Conservation (phyloP, 2,329 filamentous ascomycete genomes). For the Alternaria brassicae region DNA sequence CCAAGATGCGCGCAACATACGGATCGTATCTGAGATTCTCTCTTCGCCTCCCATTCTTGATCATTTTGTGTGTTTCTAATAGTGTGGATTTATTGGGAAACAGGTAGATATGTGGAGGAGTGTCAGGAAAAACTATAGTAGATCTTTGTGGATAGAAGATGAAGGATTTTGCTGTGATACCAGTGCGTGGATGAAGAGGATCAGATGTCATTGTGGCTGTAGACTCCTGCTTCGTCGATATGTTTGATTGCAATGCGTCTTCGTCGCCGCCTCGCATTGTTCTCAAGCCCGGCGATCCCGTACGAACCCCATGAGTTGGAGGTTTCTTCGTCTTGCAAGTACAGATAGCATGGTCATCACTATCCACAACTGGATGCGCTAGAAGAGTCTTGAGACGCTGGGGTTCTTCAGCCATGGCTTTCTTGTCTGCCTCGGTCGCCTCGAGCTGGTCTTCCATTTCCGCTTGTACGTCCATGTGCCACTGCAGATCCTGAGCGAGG, state of each 20-base stretch:
- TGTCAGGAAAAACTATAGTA: not conserved
- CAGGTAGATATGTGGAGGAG: slow-evolving; percentile 17
- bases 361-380: not conserved
- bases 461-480: slow-evolving; percentile 12
- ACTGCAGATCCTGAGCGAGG: slow-evolving; percentile 6
- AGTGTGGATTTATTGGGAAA: slow-evolving; percentile 22
- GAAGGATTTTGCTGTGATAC: not conserved
- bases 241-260: not conserved
- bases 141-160: not conserved
- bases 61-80: slow-evolving; percentile 14
- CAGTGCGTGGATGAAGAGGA: too few species aligned
- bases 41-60: slow-evolving; percentile 2
- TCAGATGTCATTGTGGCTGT: not conserved
- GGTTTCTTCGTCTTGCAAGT: not conserved
- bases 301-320: too few species aligned
- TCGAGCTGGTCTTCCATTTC: slow-evolving; percentile 6
- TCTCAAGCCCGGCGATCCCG: not conserved
- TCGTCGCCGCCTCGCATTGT: not conserved
- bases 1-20: slow-evolving; percentile 6
- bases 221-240: not conserved
- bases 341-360: not conserved
- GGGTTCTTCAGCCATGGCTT: not conserved
- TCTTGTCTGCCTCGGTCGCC: not conserved
- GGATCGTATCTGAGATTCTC: slow-evolving; percentile 1
- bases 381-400: not conserved